These are phyloP conservation scores for Wickerhamomyces sp. DNA, from an alignment of 1,139 yeast species.

Conservation along the genomic window DNA sequence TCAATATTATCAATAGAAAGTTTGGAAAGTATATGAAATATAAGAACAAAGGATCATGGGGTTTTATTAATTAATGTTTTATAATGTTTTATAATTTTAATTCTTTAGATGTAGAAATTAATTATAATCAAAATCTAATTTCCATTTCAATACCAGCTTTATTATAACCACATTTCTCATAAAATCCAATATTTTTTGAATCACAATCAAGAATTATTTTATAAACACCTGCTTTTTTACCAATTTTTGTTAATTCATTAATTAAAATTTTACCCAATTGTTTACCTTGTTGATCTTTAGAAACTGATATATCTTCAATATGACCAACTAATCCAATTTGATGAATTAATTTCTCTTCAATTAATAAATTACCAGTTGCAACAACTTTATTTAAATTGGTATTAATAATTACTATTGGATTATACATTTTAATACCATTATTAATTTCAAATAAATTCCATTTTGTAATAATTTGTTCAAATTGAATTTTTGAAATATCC, in stretches of 20 bases:
- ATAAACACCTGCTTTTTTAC: constrained; percentile 63
- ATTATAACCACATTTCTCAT: constrained; percentile 75
- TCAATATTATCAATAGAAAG: constrained; percentile 54
- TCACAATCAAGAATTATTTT: constrained; percentile 90
- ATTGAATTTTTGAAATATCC: constrained; percentile 38
- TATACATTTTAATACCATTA: constrained; percentile 38
- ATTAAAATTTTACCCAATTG: constrained; percentile 70
- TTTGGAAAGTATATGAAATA: constrained; percentile 25
- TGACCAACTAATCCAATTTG: constrained; percentile 86
- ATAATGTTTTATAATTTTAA: too few relatives aligned
- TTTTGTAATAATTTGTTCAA: constrained; percentile 37
- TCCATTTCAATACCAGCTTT: constrained; percentile 76
- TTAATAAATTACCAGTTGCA: constrained; percentile 44
- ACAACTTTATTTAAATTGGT: constrained; percentile 32
- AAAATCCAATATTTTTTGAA: constrained; percentile 73
- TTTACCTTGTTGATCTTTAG: constrained; percentile 73
- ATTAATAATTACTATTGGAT: constrained; percentile 57
- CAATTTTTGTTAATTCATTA: constrained; percentile 54
- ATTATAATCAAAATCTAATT: constrained; percentile 25
- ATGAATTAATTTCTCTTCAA: constrained; percentile 68
- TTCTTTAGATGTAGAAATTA: too few relatives aligned
- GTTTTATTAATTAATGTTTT: background rate
- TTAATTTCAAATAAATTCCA: constrained; percentile 38
- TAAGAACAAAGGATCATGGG: background rate
- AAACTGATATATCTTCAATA: constrained; percentile 90